phyloP scores from a whole-genome alignment of 345 rosid genomes.

The Aegle marmelos region DNA sequence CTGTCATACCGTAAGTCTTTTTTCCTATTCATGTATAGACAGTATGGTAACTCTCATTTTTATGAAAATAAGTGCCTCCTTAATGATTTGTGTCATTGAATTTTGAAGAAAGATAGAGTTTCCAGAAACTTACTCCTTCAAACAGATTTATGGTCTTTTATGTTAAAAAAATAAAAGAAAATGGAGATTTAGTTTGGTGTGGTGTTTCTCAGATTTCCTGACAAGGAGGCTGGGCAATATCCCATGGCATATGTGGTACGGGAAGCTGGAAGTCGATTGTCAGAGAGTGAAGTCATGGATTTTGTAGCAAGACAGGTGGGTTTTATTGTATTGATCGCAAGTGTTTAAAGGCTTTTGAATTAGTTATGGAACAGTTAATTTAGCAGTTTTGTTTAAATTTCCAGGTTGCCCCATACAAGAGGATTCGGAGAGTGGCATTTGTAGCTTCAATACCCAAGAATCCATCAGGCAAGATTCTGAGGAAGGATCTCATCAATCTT shows the following conservation, averaged over 20 bases:
- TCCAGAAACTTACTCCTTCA: background rate
- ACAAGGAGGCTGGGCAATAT: conserved; percentile 72
- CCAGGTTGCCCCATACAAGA: conserved; percentile 87
- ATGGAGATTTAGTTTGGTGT: background rate
- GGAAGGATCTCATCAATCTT: conserved; percentile 77
- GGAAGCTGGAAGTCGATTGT: conserved; percentile 46
- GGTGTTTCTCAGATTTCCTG: conserved; percentile 58
- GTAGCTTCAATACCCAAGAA: conserved; percentile 65
- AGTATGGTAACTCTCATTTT: background rate
- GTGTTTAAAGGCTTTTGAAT: background rate
- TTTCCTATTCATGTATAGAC: background rate
- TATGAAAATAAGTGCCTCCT: background rate
- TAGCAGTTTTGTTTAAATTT: background rate
- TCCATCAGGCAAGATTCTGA: conserved; percentile 77
- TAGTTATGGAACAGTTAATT: background rate
- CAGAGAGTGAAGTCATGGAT: conserved; percentile 54
- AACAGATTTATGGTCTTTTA: background rate
- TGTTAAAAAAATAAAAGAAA: background rate
- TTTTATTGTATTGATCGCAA: background rate
- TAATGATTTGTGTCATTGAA: background rate
- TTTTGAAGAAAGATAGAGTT: background rate
- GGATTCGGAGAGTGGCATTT: conserved; percentile 59
- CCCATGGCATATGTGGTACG: conserved; percentile 88
- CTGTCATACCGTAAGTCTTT: conserved; percentile 79
- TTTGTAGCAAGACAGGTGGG: conserved; percentile 65